These are phyloP conservation scores for Lepiota brunneoincarnata DNA, from an alignment of 768 basidiomycete genomes.

Conservation along the genomic window DNA sequence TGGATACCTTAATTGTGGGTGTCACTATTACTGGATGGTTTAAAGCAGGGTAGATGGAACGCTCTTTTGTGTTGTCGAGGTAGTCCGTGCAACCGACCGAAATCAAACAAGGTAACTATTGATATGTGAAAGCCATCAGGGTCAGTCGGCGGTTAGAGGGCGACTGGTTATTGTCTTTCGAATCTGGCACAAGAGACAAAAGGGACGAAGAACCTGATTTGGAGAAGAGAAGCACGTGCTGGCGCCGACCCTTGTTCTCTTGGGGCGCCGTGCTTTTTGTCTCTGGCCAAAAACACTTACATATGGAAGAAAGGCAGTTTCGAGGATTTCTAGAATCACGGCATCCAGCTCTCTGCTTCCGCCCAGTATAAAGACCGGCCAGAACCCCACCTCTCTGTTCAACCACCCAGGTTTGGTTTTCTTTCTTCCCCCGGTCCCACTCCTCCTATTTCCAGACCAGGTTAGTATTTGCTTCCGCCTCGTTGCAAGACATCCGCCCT, in stretches of 20 bases:
- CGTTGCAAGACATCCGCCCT: conserved; percentile 10
- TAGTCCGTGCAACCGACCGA: not conserved
- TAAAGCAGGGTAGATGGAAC: conserved; percentile 11
- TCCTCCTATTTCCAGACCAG: conserved; percentile 19
- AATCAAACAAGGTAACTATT: conserved; percentile 12
- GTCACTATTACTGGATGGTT: not conserved
- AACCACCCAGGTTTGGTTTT: conserved; percentile 25
- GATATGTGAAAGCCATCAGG: conserved; percentile 7
- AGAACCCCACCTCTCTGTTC: not conserved
- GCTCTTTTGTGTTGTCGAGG: conserved; percentile 15
- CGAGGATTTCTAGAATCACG: not conserved
- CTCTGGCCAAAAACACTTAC: not conserved
- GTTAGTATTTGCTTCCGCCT: conserved; percentile 15
- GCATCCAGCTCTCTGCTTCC: not conserved
- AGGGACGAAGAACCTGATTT: conserved; percentile 3
- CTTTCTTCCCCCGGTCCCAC: conserved; percentile 17
- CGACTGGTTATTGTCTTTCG: conserved; percentile 19
- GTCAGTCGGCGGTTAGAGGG: conserved; percentile 14
- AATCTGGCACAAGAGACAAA: conserved; percentile 16
- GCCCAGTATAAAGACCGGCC: conserved; percentile 8
- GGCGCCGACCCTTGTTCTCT: conserved; percentile 2
- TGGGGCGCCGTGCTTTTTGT: conserved; percentile 2
- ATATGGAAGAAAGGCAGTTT: not conserved
- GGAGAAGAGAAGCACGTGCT: conserved; percentile 6
- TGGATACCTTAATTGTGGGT: conserved; percentile 12